Conservation (phyloP, 2,329 filamentous ascomycete genomes). For the Hymenoscyphus scutula region DNA sequence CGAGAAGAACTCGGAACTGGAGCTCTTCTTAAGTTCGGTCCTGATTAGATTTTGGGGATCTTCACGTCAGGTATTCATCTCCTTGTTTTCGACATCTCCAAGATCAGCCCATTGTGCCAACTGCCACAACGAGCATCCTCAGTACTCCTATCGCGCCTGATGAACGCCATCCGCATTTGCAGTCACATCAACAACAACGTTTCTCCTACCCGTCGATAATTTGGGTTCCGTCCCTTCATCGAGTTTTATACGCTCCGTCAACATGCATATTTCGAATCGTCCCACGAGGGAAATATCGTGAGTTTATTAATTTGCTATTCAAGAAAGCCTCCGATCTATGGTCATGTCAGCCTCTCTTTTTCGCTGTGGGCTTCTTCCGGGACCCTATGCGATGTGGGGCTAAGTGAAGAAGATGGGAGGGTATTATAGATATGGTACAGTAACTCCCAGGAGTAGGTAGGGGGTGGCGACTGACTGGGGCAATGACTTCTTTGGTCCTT, state of each 20-base stretch:
- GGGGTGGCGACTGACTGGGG: neutral
- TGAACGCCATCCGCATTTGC: neutral
- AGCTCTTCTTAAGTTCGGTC: neutral
- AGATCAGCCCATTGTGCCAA: neutral
- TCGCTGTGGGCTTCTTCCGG: neutral
- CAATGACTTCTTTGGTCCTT: neutral
- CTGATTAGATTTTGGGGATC: neutral
- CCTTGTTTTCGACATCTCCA: neutral
- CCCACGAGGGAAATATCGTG: no score
- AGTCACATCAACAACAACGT: neutral
- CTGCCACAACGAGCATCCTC: neutral
- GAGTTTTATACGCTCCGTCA: neutral
- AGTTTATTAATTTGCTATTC: neutral
- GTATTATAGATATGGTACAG: neutral
- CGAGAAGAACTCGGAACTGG: neutral
- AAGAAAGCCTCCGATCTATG: neutral
- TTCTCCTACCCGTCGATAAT: neutral
- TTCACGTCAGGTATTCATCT: slow-evolving; percentile 4
- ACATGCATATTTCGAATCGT: neutral
- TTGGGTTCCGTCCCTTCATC: neutral
- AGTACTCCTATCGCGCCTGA: neutral
- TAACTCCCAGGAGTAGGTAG: neutral
- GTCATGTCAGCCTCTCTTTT: neutral
- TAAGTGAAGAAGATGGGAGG: no score
- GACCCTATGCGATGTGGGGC: neutral